Conservation (phyloP, 495 filamentous ascomycete species). For the Aspergillus cristatus region DNA sequence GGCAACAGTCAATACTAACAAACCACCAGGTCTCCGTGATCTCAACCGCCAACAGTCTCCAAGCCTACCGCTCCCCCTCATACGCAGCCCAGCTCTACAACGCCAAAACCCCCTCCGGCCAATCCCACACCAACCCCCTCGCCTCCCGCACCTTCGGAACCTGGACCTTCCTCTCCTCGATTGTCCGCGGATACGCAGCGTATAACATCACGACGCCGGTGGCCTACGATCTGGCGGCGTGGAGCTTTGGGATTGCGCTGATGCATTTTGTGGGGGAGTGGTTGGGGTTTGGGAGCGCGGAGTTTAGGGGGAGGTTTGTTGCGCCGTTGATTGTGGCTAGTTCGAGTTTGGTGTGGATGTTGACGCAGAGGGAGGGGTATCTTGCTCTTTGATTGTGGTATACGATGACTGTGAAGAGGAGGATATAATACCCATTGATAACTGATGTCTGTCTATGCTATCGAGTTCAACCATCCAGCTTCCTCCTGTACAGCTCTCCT, state of each 20-base stretch:
- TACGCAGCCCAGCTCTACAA: constrained; percentile 74
- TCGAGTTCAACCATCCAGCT: constrained; percentile 27
- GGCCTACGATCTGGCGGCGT: constrained; percentile 69
- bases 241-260: constrained; percentile 71
- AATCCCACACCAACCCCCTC: constrained; percentile 45
- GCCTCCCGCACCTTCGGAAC: constrained; percentile 82
- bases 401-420: not conserved
- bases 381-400: constrained; percentile 10
- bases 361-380: constrained; percentile 43
- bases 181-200: constrained; percentile 75
- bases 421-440: constrained; percentile 33
- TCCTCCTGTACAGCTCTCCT: constrained; percentile 75
- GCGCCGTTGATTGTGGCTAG: constrained; percentile 68
- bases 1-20: constrained; percentile 12
- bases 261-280: constrained; percentile 77
- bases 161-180: constrained; percentile 69
- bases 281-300: constrained; percentile 62
- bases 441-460: constrained; percentile 18
- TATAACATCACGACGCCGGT: constrained; percentile 67
- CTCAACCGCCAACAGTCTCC: constrained; percentile 70
- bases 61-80: constrained; percentile 64
- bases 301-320: constrained; percentile 56
- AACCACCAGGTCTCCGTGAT: constrained; percentile 57
- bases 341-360: constrained; percentile 72
- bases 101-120: constrained; percentile 36